Conservation (phyloP, 805 yeast genomes). For the Candida multigemmis region DNA sequence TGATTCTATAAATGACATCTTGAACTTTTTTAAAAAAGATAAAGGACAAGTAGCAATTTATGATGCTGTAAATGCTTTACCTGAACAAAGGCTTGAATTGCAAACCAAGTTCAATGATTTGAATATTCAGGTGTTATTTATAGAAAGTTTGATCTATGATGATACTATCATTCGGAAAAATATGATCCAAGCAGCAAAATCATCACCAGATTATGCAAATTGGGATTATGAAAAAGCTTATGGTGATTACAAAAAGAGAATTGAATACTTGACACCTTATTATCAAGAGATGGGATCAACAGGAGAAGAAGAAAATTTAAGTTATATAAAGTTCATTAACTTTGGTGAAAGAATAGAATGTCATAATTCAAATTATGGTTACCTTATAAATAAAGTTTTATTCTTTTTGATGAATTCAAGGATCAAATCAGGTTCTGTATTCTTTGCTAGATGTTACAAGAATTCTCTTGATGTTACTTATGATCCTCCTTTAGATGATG, state of each 20-base stretch:
- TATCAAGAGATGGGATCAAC: slow-evolving; percentile 64
- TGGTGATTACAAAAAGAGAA: slow-evolving; percentile 66
- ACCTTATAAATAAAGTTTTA: slow-evolving; percentile 82
- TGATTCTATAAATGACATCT: slow-evolving; percentile 61
- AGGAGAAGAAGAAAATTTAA: slow-evolving; percentile 34
- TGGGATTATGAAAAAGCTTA: slow-evolving; percentile 73
- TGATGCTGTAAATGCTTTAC: slow-evolving; percentile 87
- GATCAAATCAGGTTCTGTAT: slow-evolving; percentile 83
- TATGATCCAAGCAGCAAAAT: slow-evolving; percentile 69
- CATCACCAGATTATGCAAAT: slow-evolving; percentile 78
- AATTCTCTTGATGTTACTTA: slow-evolving; percentile 51
- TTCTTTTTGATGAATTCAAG: slow-evolving; percentile 87
- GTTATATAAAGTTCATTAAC: slow-evolving; percentile 80
- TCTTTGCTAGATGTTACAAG: slow-evolving; percentile 73
- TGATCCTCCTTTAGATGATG: slow-evolving; percentile 77
- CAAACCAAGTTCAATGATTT: slow-evolving; percentile 42
- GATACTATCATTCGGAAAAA: slow-evolving; percentile 59
- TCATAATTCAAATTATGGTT: slow-evolving; percentile 78
- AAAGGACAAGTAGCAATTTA: slow-evolving; percentile 93
- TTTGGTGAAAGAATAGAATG: slow-evolving; percentile 81
- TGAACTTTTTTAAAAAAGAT: slow-evolving; percentile 59
- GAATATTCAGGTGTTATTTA: slow-evolving; percentile 72
- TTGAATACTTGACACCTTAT: slow-evolving; percentile 54
- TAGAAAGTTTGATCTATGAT: slow-evolving; percentile 81
- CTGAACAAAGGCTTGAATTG: slow-evolving; percentile 54